Percentiles rank a stretch among this genome's conserved stretches.
phyloP scores from a whole-genome alignment of 2,329 filamentous ascomycete species.

The Monosporascus sp. region DNA sequence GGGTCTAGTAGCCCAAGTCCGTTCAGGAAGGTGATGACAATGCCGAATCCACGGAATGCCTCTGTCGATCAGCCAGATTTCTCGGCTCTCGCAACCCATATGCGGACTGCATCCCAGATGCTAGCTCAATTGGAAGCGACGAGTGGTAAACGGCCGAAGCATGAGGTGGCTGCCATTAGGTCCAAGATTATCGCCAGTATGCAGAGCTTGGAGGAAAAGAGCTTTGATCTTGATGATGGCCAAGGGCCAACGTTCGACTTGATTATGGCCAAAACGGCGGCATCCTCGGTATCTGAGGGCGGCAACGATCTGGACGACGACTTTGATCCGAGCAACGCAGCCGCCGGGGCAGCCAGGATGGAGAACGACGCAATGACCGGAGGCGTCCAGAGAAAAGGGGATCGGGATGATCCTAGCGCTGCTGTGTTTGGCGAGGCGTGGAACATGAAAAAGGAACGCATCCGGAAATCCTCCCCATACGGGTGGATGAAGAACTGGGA shows the following conservation, averaged over 20 bases:
- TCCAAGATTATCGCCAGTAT: conserved; percentile 86
- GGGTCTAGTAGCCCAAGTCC: conserved; percentile 62
- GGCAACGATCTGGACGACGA: conserved; percentile 28
- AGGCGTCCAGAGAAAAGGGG: conserved; percentile 72
- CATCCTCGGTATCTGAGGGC: conserved; percentile 35
- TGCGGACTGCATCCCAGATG: conserved; percentile 85
- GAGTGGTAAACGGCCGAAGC: conserved; percentile 70
- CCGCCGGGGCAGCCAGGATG: conserved; percentile 75
- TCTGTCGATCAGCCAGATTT: conserved; percentile 70
- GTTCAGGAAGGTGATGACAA: conserved; percentile 56
- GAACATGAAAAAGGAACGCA: conserved; percentile 78
- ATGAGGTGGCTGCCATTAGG: conserved; percentile 77
- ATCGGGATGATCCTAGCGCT: conserved; percentile 79
- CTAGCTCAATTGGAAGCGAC: conserved; percentile 76
- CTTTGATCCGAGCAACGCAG: conserved; percentile 55
- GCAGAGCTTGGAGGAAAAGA: conserved; percentile 82
- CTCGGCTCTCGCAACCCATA: conserved; percentile 76
- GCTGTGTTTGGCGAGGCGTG: conserved; percentile 84
- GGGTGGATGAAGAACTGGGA: conserved; percentile 92
- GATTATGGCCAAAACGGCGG: conserved; percentile 70
- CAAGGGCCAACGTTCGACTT: conserved; percentile 71
- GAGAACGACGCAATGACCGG: conserved; percentile 86
- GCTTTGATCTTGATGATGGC: conserved; percentile 69
- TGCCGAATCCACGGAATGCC: conserved; percentile 49
- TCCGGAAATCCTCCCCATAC: conserved; percentile 76